A percentile compares a stretch with the other conserved stretches of the same genome.
phyloP scores from a whole-genome alignment of 2,329 filamentous ascomycete genomes.

The Ustilaginoidea virens region DNA sequence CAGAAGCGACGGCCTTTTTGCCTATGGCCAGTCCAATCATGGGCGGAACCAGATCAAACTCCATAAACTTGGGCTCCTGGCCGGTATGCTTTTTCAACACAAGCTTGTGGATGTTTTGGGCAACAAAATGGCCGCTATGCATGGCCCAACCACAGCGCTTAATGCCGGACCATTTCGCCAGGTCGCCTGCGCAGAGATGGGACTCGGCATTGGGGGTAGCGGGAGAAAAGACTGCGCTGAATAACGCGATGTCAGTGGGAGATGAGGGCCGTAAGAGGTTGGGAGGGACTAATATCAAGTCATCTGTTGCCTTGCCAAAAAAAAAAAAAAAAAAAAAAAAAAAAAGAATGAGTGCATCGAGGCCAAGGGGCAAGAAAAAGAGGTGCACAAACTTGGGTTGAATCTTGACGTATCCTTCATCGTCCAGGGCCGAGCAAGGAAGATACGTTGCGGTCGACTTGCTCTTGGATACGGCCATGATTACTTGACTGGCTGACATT shows the following conservation, averaged over 20 bases:
- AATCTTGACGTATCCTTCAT: constrained; percentile 51
- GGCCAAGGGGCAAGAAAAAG: too few species aligned
- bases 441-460: constrained; percentile 48
- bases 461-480: constrained; percentile 53
- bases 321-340: background rate
- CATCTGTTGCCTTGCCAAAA: too few species aligned
- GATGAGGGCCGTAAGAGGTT: background rate
- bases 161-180: constrained; percentile 59
- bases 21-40: constrained; percentile 61
- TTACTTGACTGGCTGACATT: constrained; percentile 46
- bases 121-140: constrained; percentile 53
- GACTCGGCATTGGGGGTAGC: constrained; percentile 37
- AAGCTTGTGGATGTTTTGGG: constrained; percentile 50
- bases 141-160: constrained; percentile 67
- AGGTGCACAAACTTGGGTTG: constrained; percentile 29
- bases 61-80: constrained; percentile 27
- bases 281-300: background rate
- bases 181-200: constrained; percentile 58
- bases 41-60: constrained; percentile 38
- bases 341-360: background rate
- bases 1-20: constrained; percentile 50
- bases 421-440: constrained; percentile 39
- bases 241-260: background rate
- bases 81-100: constrained; percentile 30
- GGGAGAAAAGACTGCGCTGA: constrained; percentile 24